Percentiles rank a stretch among this genome's conserved stretches.
Conservation (phyloP, 805 yeast genomes). For the Pichia nanzhaoensis region DNA sequence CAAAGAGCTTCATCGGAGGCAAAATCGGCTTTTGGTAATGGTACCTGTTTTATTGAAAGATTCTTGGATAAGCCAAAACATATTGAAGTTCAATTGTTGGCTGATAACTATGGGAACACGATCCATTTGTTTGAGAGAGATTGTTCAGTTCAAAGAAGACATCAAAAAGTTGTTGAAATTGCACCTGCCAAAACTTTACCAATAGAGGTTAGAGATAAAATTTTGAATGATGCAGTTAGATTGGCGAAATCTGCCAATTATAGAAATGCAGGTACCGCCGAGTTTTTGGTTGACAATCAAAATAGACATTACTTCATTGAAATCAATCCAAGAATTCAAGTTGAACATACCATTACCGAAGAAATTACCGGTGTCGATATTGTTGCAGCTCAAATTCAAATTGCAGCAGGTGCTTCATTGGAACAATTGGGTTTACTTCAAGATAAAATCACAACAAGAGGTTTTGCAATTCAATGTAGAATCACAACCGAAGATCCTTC, state of each 20-base stretch:
- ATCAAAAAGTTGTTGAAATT: slow-evolving; percentile 96
- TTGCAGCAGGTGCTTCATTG: slow-evolving; percentile 96
- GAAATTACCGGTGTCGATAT: slow-evolving; percentile 97
- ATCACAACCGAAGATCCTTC: slow-evolving; percentile 98
- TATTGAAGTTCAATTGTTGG: slow-evolving; percentile 93
- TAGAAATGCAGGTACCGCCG: slow-evolving; percentile 98
- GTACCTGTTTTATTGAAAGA: slow-evolving; percentile 96
- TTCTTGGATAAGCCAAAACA: slow-evolving; percentile 94
- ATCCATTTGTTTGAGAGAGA: slow-evolving; percentile 95
- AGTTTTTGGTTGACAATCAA: slow-evolving; percentile 87
- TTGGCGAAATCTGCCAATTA: slow-evolving; percentile 84
- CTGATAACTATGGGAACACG: slow-evolving; percentile 90
- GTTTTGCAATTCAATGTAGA: slow-evolving; percentile 98
- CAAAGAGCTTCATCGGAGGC: slow-evolving; percentile 93
- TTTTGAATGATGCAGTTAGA: slow-evolving; percentile 89
- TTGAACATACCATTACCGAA: slow-evolving; percentile 97
- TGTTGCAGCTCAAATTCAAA: slow-evolving; percentile 97
- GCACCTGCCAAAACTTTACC: slow-evolving; percentile 96
- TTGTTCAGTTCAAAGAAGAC: slow-evolving; percentile 99
- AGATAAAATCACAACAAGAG: slow-evolving; percentile 91
- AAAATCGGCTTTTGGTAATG: slow-evolving; percentile 92
- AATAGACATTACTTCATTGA: slow-evolving; percentile 96
- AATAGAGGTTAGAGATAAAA: slow-evolving; percentile 76
- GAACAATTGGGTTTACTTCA: slow-evolving; percentile 88
- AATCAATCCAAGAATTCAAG: slow-evolving; percentile 97